phyloP scores from a whole-genome alignment of 2,329 filamentous ascomycete genomes.

The Aspergillus uvarum region DNA sequence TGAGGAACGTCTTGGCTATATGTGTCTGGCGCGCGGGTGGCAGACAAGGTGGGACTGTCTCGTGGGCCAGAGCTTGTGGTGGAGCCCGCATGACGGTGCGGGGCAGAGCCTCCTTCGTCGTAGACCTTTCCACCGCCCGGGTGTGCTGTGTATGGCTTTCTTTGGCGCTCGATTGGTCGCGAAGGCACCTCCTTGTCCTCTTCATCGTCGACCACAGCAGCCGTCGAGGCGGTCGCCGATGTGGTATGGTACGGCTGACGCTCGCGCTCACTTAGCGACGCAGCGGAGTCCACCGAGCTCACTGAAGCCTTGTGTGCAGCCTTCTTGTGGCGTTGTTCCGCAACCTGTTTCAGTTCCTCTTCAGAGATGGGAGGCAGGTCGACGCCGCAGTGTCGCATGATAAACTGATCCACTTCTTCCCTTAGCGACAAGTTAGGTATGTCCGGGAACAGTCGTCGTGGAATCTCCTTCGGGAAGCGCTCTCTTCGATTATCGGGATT shows the following conservation, averaged over 20 bases:
- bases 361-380: constrained; percentile 44
- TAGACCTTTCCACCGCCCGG: constrained; percentile 61
- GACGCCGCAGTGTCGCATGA: constrained; percentile 55
- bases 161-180: constrained; percentile 62
- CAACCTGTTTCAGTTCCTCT: constrained; percentile 37
- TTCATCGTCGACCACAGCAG: constrained; percentile 40
- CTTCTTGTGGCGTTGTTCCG: constrained; percentile 25
- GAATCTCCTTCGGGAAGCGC: constrained; percentile 75
- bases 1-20: constrained; percentile 32
- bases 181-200: constrained; percentile 43
- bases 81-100: constrained; percentile 25
- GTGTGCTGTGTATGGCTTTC: constrained; percentile 62
- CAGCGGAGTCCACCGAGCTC: constrained; percentile 21
- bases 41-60: constrained; percentile 53
- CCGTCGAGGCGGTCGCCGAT: constrained; percentile 31
- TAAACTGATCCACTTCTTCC: constrained; percentile 60
- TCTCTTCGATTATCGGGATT: constrained; percentile 66
- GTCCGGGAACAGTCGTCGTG: constrained; percentile 68
- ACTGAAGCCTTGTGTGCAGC: constrained; percentile 19
- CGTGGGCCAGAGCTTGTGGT: constrained; percentile 54
- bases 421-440: constrained; percentile 57
- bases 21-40: constrained; percentile 59
- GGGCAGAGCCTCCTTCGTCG: constrained; percentile 34
- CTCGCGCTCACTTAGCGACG: constrained; percentile 36
- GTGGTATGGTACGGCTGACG: constrained; percentile 42